phyloP scores from a whole-genome alignment of 129 eudicot genomes.

The Lactuca sativa region DNA sequence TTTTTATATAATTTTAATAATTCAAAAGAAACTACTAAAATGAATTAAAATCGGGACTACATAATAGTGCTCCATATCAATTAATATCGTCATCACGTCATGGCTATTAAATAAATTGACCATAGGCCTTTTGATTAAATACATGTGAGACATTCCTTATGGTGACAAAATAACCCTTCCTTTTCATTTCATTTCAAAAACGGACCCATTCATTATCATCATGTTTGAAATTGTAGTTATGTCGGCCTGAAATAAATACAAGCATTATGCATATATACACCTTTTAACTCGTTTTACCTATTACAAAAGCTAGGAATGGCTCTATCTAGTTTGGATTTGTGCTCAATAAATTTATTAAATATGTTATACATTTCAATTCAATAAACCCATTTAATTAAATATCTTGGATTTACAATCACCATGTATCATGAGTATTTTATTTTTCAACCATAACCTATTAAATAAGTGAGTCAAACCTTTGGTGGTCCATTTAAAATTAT shows the following conservation, averaged over 20 bases:
- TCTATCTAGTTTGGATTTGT: too few relatives aligned
- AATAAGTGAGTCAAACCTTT: too few relatives aligned
- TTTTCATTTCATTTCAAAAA: conserved; percentile 6
- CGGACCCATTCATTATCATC: neutral
- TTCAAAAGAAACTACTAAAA: too few relatives aligned
- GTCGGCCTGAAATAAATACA: conserved; percentile 3
- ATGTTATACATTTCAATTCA: too few relatives aligned
- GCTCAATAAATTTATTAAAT: too few relatives aligned
- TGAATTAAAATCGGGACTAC: neutral
- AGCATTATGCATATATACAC: conserved; percentile 10
- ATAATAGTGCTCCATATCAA: neutral
- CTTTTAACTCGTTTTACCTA: neutral
- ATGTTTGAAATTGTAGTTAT: neutral
- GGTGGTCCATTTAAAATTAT: too few relatives aligned
- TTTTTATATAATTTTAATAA: too few relatives aligned
- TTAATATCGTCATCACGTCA: neutral
- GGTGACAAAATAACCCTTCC: neutral
- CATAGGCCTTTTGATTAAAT: neutral
- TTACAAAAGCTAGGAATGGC: neutral
- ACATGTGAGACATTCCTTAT: neutral
- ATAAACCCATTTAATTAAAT: too few relatives aligned
- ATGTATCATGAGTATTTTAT: too few relatives aligned
- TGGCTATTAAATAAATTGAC: neutral
- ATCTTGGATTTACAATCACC: too few relatives aligned
- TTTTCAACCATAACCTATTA: too few relatives aligned